These are phyloP conservation scores for Cucurbita argyrosperma DNA, from an alignment of 306 rosid genomes.

Conservation along the genomic window DNA sequence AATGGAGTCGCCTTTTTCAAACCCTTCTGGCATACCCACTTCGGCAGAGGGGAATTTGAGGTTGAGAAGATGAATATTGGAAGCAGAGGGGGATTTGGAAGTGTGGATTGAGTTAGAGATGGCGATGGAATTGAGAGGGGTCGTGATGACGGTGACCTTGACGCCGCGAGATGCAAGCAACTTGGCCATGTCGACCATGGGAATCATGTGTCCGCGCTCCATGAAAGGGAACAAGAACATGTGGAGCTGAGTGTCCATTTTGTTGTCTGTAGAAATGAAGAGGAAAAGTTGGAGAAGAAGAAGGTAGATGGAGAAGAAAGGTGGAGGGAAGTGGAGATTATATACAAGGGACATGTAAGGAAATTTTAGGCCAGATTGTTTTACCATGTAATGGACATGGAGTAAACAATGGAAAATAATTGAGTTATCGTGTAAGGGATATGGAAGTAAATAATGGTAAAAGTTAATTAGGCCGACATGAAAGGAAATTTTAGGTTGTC, in stretches of 20 bases:
- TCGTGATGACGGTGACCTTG: neutral
- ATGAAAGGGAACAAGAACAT: conserved; percentile 4
- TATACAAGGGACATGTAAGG: neutral
- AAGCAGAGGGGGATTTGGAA: neutral
- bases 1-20: conserved; percentile 16
- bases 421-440: too few relatives aligned
- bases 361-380: too few relatives aligned
- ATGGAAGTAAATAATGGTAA: too few relatives aligned
- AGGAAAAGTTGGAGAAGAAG: neutral
- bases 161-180: neutral
- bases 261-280: neutral
- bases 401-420: too few relatives aligned
- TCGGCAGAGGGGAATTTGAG: conserved; percentile 20
- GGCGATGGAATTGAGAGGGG: neutral
- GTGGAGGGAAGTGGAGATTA: neutral
- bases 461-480: too few relatives aligned
- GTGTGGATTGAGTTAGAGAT: neutral
- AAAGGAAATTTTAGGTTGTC: too few relatives aligned
- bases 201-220: conserved; percentile 7
- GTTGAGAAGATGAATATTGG: neutral
- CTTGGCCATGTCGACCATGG: conserved; percentile 8
- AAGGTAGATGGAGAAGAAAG: neutral
- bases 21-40: conserved; percentile 36
- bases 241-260: neutral
- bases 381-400: too few relatives aligned